A percentile compares a stretch with the other conserved stretches of the same genome.
Conservation (phyloP, 768 basidiomycete species). For the Agaricus blazei region DNA sequence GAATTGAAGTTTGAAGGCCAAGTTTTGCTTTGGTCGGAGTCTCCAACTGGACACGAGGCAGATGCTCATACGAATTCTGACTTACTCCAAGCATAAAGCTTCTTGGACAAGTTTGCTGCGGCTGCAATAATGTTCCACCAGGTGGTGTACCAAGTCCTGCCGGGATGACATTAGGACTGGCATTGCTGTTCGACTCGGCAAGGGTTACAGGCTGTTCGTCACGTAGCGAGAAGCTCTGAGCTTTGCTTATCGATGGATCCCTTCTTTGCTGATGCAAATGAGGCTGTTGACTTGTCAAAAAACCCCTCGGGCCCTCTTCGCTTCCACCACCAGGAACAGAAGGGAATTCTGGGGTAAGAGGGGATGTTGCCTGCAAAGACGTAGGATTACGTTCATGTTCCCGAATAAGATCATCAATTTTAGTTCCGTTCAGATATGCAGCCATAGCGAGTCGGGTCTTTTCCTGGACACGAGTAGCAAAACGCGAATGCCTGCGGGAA, state of each 20-base stretch:
- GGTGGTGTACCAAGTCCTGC: background rate
- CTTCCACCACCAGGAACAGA: conserved; percentile 1
- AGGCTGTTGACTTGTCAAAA: background rate
- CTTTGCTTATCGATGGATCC: background rate
- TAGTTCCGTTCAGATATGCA: background rate
- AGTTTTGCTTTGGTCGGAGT: background rate
- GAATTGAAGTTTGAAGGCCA: background rate
- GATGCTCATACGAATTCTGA: background rate
- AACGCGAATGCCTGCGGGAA: conserved; percentile 25
- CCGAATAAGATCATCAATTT: background rate
- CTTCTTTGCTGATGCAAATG: background rate
- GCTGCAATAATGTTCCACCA: background rate
- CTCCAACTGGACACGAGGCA: background rate
- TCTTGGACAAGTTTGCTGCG: background rate
- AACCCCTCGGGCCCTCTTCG: background rate
- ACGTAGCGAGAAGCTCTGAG: background rate
- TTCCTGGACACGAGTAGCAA: conserved; percentile 39
- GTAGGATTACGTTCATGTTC: background rate
- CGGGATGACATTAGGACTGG: background rate
- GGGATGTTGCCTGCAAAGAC: background rate
- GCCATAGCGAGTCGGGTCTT: conserved; percentile 22
- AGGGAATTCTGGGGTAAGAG: background rate
- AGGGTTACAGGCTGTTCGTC: background rate
- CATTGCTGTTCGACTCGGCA: background rate
- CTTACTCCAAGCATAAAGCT: background rate